Evolutionary conservation across 2,329 filamentous ascomycete genomes (phyloP), one percentile per base, ranked within the genome.

Genomic region (Escovopsis sp.): DNA sequence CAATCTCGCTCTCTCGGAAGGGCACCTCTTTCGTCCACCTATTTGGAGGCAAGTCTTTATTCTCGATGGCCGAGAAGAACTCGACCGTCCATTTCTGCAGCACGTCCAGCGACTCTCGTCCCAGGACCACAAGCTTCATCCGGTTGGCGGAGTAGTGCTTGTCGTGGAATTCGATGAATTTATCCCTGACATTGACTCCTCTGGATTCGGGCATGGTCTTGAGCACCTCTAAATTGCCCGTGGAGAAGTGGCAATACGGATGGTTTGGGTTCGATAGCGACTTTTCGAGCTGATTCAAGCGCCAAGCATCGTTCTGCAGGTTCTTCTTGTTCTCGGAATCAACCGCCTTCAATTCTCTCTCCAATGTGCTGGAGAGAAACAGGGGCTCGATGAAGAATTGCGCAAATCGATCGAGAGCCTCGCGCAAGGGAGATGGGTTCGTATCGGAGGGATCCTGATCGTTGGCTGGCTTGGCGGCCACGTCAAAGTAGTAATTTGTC

Each of bases 281-380:
- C 64, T 94, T 94, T 56, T 85, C 83, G 20, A 95, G 70, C 62
- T 95, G 88, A 54, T 89, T 78, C 48, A 94, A 64, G 13, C 88
- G 77, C 86, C 88, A 94, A 43, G 75, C 74, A 55, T 95, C 88
- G 57, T 77, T 89, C 63, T 95, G 88, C 39, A 95, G 66, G 52
- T 95, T 95, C 72, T 95, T 95, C 72, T 94, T 94, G 65, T 95
- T 94, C 61, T 95, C 88, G 5, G 87, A 94, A 56, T 95, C 87
- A 15, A 95, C 88, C 1, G 88, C 88, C 49, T 74, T 79, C 47
- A 95, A 68, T 63, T 95, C 88, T 39, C 88, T 76, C 52, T 95
- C 88, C 39, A 95, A 62, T 0, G 87, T 91, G 49, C 79, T 85
- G 41, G 81, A 78, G 9, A 93, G 70, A 59, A 95, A 95, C 30